phyloP scores from a whole-genome alignment of 768 basidiomycete genomes.

The Podaxis sp. region DNA sequence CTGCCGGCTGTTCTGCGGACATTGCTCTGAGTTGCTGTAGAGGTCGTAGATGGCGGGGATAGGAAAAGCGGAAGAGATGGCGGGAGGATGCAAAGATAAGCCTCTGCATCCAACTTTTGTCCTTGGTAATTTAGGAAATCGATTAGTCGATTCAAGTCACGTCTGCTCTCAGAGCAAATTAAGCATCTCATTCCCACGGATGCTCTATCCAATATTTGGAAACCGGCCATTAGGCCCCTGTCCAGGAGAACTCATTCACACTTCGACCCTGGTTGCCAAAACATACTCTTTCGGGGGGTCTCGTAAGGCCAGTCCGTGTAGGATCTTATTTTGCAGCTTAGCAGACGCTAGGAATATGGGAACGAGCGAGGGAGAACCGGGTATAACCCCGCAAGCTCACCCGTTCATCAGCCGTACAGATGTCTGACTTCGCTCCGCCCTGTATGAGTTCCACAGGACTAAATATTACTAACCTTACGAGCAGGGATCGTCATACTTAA shows the following conservation, averaged over 20 bases:
- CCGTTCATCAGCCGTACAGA: neutral
- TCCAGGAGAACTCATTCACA: neutral
- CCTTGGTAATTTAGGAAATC: conserved; percentile 10
- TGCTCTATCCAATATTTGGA: neutral
- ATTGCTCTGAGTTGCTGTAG: conserved; percentile 29
- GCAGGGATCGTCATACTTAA: neutral
- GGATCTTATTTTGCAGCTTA: neutral
- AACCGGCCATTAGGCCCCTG: neutral
- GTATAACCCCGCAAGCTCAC: neutral
- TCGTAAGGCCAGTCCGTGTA: neutral
- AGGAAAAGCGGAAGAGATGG: conserved; percentile 15
- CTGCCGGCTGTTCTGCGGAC: conserved; percentile 41
- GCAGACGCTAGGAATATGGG: neutral
- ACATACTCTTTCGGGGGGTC: neutral
- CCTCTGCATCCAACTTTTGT: conserved; percentile 31
- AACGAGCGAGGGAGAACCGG: neutral
- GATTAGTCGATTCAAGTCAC: conserved; percentile 6
- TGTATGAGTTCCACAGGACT: neutral
- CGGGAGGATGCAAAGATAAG: conserved; percentile 28
- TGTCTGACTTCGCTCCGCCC: neutral
- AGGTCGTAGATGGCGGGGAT: conserved; percentile 11
- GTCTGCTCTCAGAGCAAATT: neutral
- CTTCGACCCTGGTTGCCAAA: neutral
- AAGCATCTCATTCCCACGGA: conserved; percentile 1
- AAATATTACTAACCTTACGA: neutral